A percentile compares a stretch with the other conserved stretches of the same genome.
Evolutionary conservation across 192 early-diverging fungal species (phyloP).

Genomic region (Coemansia asiatica): DNA sequence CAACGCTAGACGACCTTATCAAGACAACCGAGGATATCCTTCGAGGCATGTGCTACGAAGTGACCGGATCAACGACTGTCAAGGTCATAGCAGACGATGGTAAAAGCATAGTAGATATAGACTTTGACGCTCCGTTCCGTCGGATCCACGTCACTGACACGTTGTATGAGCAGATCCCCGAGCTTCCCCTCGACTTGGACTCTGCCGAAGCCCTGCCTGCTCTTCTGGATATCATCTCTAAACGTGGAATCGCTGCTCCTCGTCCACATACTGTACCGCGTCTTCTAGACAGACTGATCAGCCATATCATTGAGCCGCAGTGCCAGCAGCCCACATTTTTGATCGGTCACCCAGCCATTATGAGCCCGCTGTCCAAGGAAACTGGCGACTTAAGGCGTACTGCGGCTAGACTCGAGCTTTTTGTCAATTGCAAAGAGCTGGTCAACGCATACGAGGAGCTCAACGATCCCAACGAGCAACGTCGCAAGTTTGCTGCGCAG

Average conservation of each 20-base stretch:
- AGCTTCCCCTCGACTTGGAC: too few species aligned
- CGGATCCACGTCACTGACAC: conserved; percentile 89
- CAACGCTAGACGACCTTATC: conserved; percentile 95
- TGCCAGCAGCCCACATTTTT: conserved; percentile 91
- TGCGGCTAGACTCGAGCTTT: conserved; percentile 95
- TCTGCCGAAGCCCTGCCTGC: conserved; percentile 81
- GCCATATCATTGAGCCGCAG: conserved; percentile 77
- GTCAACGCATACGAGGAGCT: conserved; percentile 99
- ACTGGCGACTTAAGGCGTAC: too few species aligned
- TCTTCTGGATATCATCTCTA: conserved; percentile 61
- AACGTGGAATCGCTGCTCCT: too few species aligned
- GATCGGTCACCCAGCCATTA: conserved; percentile 95
- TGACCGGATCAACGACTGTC: conserved; percentile 55
- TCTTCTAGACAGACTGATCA: conserved; percentile 92
- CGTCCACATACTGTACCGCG: conserved; percentile 89
- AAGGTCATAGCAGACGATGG: conserved; percentile 63
- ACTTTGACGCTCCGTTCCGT: conserved; percentile 96
- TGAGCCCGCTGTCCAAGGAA: conserved; percentile 99
- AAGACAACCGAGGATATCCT: conserved; percentile 88
- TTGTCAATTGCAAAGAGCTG: conserved; percentile 98
- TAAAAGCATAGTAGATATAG: too few species aligned
- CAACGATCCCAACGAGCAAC: conserved; percentile 99
- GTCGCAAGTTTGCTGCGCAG: conserved; percentile 64
- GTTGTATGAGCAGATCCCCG: conserved; percentile 88
- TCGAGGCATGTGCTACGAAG: conserved; percentile 68